Evolutionary conservation across 805 yeast genomes (phyloP).

Genomic region (Wickerhamiella domercqiae): DNA sequence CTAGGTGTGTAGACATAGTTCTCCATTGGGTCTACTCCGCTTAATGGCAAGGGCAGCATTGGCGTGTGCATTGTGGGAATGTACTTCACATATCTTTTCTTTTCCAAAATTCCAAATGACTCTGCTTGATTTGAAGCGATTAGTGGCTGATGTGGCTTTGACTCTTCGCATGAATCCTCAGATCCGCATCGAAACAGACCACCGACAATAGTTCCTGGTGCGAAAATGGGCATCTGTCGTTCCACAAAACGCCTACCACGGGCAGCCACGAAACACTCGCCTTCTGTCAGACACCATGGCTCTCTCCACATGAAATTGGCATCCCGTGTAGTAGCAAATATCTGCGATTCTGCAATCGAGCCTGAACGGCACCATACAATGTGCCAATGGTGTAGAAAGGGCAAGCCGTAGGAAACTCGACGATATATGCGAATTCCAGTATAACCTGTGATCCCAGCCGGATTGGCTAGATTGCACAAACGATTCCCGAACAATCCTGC

Average conservation of each 20-base stretch:
- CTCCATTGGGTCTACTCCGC: slow-evolving; percentile 24
- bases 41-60: background rate
- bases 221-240: slow-evolving; percentile 31
- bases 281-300: slow-evolving; percentile 12
- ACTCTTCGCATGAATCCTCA: slow-evolving; percentile 12
- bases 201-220: slow-evolving; percentile 49
- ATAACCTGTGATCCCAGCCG: slow-evolving; percentile 21
- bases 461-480: slow-evolving; percentile 10
- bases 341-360: slow-evolving; percentile 10
- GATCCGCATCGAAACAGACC: slow-evolving; percentile 38
- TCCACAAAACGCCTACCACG: slow-evolving; percentile 39
- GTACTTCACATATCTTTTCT: slow-evolving; percentile 26
- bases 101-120: slow-evolving; percentile 26
- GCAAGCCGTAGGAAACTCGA: slow-evolving; percentile 31
- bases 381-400: slow-evolving; percentile 30
- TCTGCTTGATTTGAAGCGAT: slow-evolving; percentile 40
- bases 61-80: slow-evolving; percentile 49
- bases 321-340: slow-evolving; percentile 9
- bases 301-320: slow-evolving; percentile 12
- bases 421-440: slow-evolving; percentile 44
- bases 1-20: slow-evolving; percentile 28
- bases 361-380: slow-evolving; percentile 42
- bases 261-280: slow-evolving; percentile 41
- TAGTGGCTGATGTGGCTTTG: slow-evolving; percentile 38
- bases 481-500: too few species aligned